Percentiles rank a stretch among this genome's conserved stretches.
Evolutionary conservation across 164 flowering plant species (phyloP).

Genomic region (Magnolia sinica): DNA sequence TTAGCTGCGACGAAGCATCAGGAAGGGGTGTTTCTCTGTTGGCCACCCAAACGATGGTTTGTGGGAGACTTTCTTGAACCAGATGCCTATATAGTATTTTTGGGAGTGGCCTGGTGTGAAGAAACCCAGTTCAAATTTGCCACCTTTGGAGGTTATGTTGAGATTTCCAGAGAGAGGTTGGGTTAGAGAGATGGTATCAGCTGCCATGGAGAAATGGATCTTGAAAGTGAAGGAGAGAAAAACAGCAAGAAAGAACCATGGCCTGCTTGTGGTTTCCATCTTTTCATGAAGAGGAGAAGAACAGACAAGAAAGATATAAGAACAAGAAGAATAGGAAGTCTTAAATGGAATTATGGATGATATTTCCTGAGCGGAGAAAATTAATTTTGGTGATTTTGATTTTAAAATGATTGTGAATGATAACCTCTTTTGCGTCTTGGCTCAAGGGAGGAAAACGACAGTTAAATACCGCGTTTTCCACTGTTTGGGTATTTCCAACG

Average conservation of each 20-base stretch:
- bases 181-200: conserved; percentile 34
- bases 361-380: too few relatives aligned
- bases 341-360: too few relatives aligned
- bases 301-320: background rate
- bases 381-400: too few relatives aligned
- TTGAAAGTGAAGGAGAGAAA: conserved; percentile 13
- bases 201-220: background rate
- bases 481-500: too few relatives aligned
- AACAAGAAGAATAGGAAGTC: background rate
- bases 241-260: background rate
- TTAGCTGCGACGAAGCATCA: conserved; percentile 12
- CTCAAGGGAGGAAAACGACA: too few relatives aligned
- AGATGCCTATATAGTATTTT: conserved; percentile 26
- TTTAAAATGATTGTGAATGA: too few relatives aligned
- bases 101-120: conserved; percentile 62
- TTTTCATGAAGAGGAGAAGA: background rate
- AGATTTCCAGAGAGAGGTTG: conserved; percentile 48
- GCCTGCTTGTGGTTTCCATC: conserved; percentile 2
- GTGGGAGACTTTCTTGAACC: conserved; percentile 16
- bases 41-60: conserved; percentile 25
- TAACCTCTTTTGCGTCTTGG: too few relatives aligned
- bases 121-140: conserved; percentile 52
- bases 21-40: conserved; percentile 21
- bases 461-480: too few relatives aligned
- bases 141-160: conserved; percentile 43